Percentiles rank a stretch among this genome's conserved stretches.
Conservation (phyloP, 106 monocot genomes). For the Allium sativum region DNA sequence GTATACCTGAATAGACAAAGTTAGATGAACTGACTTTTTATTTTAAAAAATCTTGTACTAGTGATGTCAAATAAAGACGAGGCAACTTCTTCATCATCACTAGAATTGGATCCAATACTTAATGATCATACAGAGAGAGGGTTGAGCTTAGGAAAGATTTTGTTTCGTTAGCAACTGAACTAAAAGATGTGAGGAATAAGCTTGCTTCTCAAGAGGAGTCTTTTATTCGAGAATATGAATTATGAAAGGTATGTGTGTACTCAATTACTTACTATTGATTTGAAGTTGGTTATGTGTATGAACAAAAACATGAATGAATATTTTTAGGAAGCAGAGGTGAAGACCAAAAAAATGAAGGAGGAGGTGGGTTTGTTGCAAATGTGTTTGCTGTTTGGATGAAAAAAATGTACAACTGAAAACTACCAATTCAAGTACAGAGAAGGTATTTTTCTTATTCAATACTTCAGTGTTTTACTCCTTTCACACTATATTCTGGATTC, state of each 20-base stretch:
- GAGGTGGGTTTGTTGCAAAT: constrained; percentile 44
- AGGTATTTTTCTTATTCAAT: constrained; percentile 21
- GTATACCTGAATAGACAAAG: not conserved
- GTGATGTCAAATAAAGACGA: constrained; percentile 7
- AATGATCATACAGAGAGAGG: constrained; percentile 84
- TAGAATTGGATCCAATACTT: constrained; percentile 73
- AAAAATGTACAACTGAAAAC: constrained; percentile 32
- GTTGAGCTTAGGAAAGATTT: constrained; percentile 53
- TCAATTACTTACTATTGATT: not conserved
- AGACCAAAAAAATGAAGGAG: constrained; percentile 69
- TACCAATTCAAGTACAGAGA: constrained; percentile 26
- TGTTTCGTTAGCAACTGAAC: constrained; percentile 59
- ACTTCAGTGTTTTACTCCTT: too few relatives aligned
- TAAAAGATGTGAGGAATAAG: constrained; percentile 52
- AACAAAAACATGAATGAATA: not conserved
- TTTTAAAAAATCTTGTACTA: not conserved
- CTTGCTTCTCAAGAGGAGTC: constrained; percentile 55
- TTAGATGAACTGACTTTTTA: not conserved
- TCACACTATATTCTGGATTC: too few relatives aligned
- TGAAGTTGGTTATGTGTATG: not conserved
- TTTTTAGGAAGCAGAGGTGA: constrained; percentile 48
- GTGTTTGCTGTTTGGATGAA: constrained; percentile 40
- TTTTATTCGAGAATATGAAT: constrained; percentile 30
- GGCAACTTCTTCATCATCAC: constrained; percentile 7
- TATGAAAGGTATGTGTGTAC: constrained; percentile 43